A percentile compares a stretch with the other conserved stretches of the same genome.
Conservation (phyloP, 2,329 filamentous ascomycete genomes). For the Phoma herbarum region DNA sequence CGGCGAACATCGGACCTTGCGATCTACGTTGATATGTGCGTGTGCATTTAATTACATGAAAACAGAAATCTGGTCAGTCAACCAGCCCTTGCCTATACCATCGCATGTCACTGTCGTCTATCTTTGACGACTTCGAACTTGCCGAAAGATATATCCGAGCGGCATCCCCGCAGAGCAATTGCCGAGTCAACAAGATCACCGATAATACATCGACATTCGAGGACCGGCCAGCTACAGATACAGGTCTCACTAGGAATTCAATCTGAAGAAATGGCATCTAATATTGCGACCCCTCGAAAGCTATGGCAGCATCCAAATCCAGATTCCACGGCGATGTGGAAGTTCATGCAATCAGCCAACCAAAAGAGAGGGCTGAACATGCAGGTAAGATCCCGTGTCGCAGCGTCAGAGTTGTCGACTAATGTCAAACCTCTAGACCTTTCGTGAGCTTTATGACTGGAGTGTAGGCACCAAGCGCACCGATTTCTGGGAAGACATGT, state of each 20-base stretch:
- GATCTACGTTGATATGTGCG: not conserved
- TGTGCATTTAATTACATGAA: not conserved
- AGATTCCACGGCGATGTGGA: conserved; percentile 55
- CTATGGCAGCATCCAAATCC: conserved; percentile 59
- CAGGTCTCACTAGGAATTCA: not conserved
- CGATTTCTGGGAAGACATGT: conserved; percentile 54
- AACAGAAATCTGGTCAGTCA: not conserved
- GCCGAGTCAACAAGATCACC: conserved; percentile 2
- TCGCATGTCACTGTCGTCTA: not conserved
- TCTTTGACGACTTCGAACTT: not conserved
- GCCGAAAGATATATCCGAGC: conserved; percentile 3
- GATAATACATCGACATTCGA: not conserved
- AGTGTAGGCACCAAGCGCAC: conserved; percentile 66
- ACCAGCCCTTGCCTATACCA: not conserved
- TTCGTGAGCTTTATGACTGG: conserved; percentile 74
- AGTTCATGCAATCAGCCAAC: conserved; percentile 67
- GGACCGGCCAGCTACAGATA: not conserved
- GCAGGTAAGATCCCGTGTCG: conserved; percentile 55
- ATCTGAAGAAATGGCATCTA: conserved; percentile 2
- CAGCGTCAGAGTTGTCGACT: not conserved
- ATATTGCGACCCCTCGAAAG: conserved; percentile 50
- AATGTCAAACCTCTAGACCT: conserved; percentile 60
- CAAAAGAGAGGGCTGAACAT: conserved; percentile 64
- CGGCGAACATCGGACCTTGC: not conserved
- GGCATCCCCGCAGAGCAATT: conserved; percentile 11